Base-by-base conservation (phyloP, 176 grass and related monocot species). In the Musa beccarii region DNA sequence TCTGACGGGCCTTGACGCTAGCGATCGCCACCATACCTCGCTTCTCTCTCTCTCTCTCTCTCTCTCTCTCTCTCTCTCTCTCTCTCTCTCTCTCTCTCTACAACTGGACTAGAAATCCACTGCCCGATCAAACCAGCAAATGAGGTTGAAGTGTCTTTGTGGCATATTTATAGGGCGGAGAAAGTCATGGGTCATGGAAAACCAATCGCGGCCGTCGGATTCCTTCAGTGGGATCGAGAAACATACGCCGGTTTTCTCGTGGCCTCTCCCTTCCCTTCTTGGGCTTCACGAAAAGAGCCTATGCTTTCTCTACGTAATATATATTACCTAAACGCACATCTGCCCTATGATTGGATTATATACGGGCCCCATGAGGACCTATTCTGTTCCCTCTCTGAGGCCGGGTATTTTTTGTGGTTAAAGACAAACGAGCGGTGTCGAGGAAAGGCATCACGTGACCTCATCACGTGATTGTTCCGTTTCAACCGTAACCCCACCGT, bases 1-100 rank as follows among this genome's bases (percentile, higher is more conserved):
- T 96, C 77, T 96, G 89, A 51, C 93, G 80, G 57, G 89, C 93
- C 83, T 90, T 96, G 83, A 92, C 80, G 7, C 70, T 83, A 21
- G 59, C 20, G 82, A 92, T 92, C 69, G 56, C 69, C 72, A 75
- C 82, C 89, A 92, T 43, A 43, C 34, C 34, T 34, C 34, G 34
- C 34, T 34, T 3, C 5, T 34, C 34, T 90, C 71, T 59, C 74
- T 13, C 29, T 73, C 26, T 24, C 62, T 65, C 26, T 56, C 54
- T 61, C 19, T 34, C n/a, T 73, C 55, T 76, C 21, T 12, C 26
- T 56, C 54, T 3, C 5, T 34, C 34, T 90, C 71, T 59, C 74
- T 13, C 29, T 73, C 26, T 24, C 62, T 65, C 26, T 56, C 54
- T 61, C 19, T 34, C n/a, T 73, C 55, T 76, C 21, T 12, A 53